Evolutionary conservation across 306 rosid species (phyloP).

Genomic region (Cucurbita pepo): DNA sequence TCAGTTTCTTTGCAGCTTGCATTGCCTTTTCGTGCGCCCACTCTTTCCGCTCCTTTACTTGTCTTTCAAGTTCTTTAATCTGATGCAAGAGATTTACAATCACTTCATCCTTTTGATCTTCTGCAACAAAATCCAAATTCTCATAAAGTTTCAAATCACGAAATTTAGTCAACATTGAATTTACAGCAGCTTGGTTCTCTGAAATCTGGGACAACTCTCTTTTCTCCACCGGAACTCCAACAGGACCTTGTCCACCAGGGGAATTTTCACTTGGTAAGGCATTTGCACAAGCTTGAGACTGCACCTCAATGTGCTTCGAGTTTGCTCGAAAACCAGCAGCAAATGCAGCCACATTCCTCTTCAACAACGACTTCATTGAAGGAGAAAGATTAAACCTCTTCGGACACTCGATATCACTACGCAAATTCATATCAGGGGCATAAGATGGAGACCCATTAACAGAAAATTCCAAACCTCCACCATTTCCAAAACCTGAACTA

Average conservation of each 20-base stretch:
- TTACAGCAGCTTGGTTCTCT: constrained; percentile 55
- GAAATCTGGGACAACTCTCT: constrained; percentile 29
- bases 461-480: constrained; percentile 44
- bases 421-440: constrained; percentile 38
- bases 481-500: constrained; percentile 86
- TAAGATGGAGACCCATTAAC: constrained; percentile 33
- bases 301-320: constrained; percentile 35
- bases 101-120: constrained; percentile 82
- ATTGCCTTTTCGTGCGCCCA: constrained; percentile 96
- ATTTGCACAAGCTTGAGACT: constrained; percentile 15
- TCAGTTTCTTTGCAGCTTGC: constrained; percentile 87
- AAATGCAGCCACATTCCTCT: constrained; percentile 74
- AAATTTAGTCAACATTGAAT: constrained; percentile 63
- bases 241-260: constrained; percentile 11
- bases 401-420: constrained; percentile 71
- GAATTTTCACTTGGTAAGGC: constrained; percentile 24
- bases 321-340: constrained; percentile 96
- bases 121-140: constrained; percentile 60
- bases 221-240: constrained; percentile 27
- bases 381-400: constrained; percentile 89
- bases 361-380: constrained; percentile 62
- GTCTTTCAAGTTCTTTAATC: constrained; percentile 78
- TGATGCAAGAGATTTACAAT: constrained; percentile 57
- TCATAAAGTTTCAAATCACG: constrained; percentile 80
- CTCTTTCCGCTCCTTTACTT: constrained; percentile 70